Evolutionary conservation across 2,329 filamentous ascomycete species (phyloP), one percentile per base, ranked within the genome.

Genomic region (Clonostachys sp.): DNA sequence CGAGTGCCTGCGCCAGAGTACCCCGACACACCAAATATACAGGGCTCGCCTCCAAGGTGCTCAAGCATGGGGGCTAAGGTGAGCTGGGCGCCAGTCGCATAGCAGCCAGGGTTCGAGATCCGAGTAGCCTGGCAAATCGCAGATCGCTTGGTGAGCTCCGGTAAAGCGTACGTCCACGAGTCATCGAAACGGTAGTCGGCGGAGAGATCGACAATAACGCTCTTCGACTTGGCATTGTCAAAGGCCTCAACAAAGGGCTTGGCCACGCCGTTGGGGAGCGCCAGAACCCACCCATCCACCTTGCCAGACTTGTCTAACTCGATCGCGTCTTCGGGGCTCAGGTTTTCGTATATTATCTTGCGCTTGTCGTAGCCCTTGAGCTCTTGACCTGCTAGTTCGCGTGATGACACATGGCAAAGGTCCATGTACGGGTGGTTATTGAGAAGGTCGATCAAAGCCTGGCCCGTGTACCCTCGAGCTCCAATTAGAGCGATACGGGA

Each of bases 271-370:
- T 97, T 99, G 41, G 92, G 94, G 33, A 97, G 82, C 35, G 94
- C 94, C 89, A 97, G 94, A 41, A 97, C 89, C 91, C 91, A 97
- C 71, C 89, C 94, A 72, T 97, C 92, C 44, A 97, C 84, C 59
- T 91, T 82, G 45, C 88, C 87, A 34, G 86, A 83, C 63, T 87
- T 84, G 52, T 94, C 89, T 81, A 97, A 89, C 49, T 84, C 79
- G 53, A 84, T 83, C 12, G 96, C 85, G 56, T 97, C 92, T 55
- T 97, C 92, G 7, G 90, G 81, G 48, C 81, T 84, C 41, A 97
- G 75, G 65, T 91, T 96, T 68, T 96, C 90, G 68, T 99, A 99
- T 53, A 83, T 89, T 56, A 99, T 89, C 51, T 95, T 84, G 53
- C 87, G 83, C 80, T 96, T 97, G 60, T 82, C 83, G 66, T 99